Base-by-base conservation (phyloP, 1,284 basidiomycete species). In the Microstroma glucosiphilum region DNA sequence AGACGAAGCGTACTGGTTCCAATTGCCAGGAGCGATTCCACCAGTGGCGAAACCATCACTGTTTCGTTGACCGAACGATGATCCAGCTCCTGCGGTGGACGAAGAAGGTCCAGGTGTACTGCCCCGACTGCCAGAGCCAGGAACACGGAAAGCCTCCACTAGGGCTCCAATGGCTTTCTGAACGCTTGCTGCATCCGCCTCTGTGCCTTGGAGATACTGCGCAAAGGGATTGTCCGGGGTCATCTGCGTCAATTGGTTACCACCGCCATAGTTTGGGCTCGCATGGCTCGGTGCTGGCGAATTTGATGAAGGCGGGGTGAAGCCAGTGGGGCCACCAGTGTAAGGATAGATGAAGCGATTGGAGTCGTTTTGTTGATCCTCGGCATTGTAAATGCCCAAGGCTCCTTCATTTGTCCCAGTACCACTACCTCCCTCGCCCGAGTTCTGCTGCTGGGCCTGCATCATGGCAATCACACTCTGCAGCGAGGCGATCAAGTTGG, bases 121-220 rank as follows among this genome's bases (percentile, higher is more conserved):
- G 13, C 43, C 43, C 4, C 17, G 43, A 6, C 17, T 48, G 43
- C 43, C 12, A 17, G 43, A 21, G 6, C 43, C 43, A 12, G 43
- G 21, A 6, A 21, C 21, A 48, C 43, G 43, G 43, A 48, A n/a
- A 4, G 43, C 21, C 6, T 87, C 83, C 54, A 91, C 88, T 43
- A 92, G 82, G 12, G 85, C 84, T 64, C 90, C 85, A 66, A 92
- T 87, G 67, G 85, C 87, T 42, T 82, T 83, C 69, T 89, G 86
- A 59, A 92, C 80, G 51, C 85, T 83, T 65, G 88, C 86, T 30
- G 91, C 88, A 62, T 90, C 88, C 54, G 83, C 82, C 59, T 87
- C 85, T 56, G 91, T 87, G 62, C 86, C 87, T 26, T 84, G 75
- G 0, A 89, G 82, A 57, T 84, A 83, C 54, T 83, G 83, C 81